Evolutionary conservation across 179 eudicot species (phyloP).

Genomic region (Silene noctiflora): DNA sequence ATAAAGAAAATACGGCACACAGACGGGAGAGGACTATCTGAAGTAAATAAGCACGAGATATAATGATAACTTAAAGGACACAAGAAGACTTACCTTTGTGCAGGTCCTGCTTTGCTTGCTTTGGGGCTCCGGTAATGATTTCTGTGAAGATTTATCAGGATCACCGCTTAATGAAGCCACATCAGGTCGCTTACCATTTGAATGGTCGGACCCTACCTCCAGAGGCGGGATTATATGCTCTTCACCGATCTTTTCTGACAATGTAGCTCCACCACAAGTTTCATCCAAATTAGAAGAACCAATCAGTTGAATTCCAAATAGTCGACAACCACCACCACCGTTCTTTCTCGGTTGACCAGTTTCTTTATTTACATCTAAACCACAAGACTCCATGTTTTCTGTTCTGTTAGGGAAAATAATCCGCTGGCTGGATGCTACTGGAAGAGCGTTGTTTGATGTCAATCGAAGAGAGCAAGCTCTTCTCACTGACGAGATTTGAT

Average conservation of each 20-base stretch:
- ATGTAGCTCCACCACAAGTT: conserved; percentile 29
- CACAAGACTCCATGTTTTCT: conserved; percentile 52
- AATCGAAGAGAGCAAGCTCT: conserved; percentile 41
- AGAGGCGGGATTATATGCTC: conserved; percentile 45
- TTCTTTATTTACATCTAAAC: conserved; percentile 41
- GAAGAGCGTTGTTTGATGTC: conserved; percentile 39
- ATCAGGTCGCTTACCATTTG: conserved; percentile 47
- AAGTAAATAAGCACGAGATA: not conserved
- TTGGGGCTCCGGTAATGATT: conserved; percentile 51
- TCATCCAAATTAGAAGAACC: conserved; percentile 44
- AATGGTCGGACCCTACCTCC: conserved; percentile 56
- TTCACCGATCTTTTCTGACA: conserved; percentile 32
- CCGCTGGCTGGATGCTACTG: conserved; percentile 42
- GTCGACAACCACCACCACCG: conserved; percentile 53
- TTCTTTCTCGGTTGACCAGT: conserved; percentile 52
- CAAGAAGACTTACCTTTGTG: conserved; percentile 60
- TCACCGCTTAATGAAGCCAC: conserved; percentile 60
- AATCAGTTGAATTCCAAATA: conserved; percentile 75
- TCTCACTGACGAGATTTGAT: conserved; percentile 42
- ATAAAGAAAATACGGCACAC: not conserved
- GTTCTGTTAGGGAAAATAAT: conserved; percentile 41
- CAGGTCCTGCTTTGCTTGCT: conserved; percentile 79
- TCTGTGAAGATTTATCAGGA: conserved; percentile 66
- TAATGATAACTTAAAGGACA: not conserved
- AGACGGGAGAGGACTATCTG: not conserved